Evolutionary conservation across 192 early-diverging fungal genomes (phyloP).

Genomic region (Bifiguratus adelaidae): DNA sequence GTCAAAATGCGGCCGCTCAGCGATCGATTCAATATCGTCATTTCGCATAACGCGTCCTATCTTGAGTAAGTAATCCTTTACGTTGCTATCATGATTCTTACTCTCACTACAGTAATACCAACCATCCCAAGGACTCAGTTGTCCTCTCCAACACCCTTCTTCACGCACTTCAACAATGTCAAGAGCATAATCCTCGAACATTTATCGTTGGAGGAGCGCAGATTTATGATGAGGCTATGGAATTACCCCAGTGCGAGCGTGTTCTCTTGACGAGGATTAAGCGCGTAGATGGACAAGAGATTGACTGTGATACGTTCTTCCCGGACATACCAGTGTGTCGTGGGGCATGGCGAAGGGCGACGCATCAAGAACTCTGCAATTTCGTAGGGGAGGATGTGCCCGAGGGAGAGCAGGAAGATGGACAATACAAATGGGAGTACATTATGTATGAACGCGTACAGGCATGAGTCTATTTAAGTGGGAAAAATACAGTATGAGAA

Average conservation of each 20-base stretch:
- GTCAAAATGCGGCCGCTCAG: conserved; percentile 66
- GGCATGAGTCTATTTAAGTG: too few relatives aligned
- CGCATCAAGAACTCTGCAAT: conserved; percentile 35
- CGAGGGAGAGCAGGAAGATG: conserved; percentile 31
- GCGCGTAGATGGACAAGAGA: too few relatives aligned
- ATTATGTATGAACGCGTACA: conserved; percentile 26
- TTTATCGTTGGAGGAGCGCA: conserved; percentile 77
- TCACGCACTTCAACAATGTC: too few relatives aligned
- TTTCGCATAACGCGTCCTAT: conserved; percentile 53
- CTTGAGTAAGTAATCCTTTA: conserved; percentile 16
- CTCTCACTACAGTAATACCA: not conserved
- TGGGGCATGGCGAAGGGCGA: conserved; percentile 17
- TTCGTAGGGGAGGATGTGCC: conserved; percentile 27
- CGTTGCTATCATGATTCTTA: not conserved
- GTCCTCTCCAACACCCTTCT: conserved; percentile 33
- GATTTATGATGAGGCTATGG: conserved; percentile 63
- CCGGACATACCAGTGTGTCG: conserved; percentile 35
- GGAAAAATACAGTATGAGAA: too few relatives aligned
- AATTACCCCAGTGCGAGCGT: conserved; percentile 34
- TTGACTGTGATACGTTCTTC: conserved; percentile 76
- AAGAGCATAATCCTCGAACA: conserved; percentile 28
- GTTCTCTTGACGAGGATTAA: conserved; percentile 66
- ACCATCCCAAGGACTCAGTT: conserved; percentile 11
- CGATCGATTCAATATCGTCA: conserved; percentile 73
- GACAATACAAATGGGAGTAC: conserved; percentile 51